These are phyloP conservation scores for Geum urbanum DNA, from an alignment of 306 rosid genomes.

Conservation along the genomic window DNA sequence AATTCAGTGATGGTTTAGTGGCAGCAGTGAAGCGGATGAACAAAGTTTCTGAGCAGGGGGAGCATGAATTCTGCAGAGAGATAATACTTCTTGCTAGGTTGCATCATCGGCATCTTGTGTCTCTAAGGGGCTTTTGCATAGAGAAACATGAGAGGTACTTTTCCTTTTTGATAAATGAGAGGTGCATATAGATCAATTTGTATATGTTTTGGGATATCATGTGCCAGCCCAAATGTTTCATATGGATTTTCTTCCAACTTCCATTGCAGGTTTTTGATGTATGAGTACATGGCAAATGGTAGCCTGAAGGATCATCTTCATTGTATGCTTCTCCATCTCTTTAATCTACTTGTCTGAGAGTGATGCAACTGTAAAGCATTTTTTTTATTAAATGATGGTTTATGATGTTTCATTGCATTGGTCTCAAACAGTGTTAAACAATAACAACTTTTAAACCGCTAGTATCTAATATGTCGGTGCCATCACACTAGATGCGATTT, in stretches of 20 bases:
- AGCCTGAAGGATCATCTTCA: conserved; percentile 99
- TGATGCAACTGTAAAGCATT: not conserved
- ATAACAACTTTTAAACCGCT: not conserved
- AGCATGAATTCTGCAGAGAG: conserved; percentile 86
- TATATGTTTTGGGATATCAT: conserved; percentile 22
- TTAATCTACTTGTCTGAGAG: conserved; percentile 1
- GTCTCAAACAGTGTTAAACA: not conserved
- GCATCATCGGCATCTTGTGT: conserved; percentile 95
- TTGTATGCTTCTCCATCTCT: conserved; percentile 57
- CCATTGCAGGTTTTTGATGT: conserved; percentile 81
- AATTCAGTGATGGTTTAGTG: conserved; percentile 66
- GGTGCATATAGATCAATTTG: not conserved
- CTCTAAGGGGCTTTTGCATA: conserved; percentile 79
- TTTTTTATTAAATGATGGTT: not conserved
- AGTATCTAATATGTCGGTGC: not conserved
- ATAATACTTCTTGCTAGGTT: conserved; percentile 88
- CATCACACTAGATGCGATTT: not conserved
- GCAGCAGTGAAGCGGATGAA: conserved; percentile 84
- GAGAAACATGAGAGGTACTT: conserved; percentile 73
- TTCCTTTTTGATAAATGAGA: too few relatives aligned
- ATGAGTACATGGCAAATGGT: conserved; percentile 95
- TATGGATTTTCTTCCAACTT: conserved; percentile 3
- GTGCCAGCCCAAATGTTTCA: conserved; percentile 24
- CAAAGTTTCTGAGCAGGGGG: conserved; percentile 81
- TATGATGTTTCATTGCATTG: not conserved